Conservation (phyloP, 805 yeast genomes). For the Monosporozyma siamensis region DNA sequence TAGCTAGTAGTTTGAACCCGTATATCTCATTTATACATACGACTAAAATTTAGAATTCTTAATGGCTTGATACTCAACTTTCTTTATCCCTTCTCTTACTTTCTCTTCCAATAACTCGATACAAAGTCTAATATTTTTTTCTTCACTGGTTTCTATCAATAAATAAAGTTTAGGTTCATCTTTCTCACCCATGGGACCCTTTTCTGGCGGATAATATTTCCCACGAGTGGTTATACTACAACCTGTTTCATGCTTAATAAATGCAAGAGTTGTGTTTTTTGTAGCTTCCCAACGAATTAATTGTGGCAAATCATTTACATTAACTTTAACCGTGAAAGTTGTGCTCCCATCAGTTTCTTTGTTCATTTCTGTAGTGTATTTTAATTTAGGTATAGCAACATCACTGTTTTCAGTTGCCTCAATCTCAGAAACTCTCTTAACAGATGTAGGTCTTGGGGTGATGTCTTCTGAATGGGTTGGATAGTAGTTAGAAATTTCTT, state of each 20-base stretch:
- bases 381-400: constrained; percentile 31
- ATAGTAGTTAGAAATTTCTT: constrained; percentile 3
- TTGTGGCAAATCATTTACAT: constrained; percentile 80
- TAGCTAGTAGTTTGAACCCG: too few relatives aligned
- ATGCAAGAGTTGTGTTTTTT: constrained; percentile 51
- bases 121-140: constrained; percentile 48
- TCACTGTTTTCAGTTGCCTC: constrained; percentile 9
- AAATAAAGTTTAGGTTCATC: constrained; percentile 71
- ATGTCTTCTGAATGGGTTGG: not conserved
- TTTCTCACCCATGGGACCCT: constrained; percentile 39
- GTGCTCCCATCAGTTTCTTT: constrained; percentile 47
- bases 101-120: constrained; percentile 46
- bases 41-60: constrained; percentile 39
- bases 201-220: constrained; percentile 55
- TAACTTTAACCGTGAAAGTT: constrained; percentile 56
- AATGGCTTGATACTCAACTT: constrained; percentile 37
- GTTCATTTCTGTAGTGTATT: constrained; percentile 45
- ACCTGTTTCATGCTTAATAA: constrained; percentile 60
- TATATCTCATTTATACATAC: too few relatives aligned
- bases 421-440: constrained; percentile 7
- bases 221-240: constrained; percentile 81
- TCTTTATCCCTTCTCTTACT: constrained; percentile 48
- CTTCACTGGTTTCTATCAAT: constrained; percentile 65
- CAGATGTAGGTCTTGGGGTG: constrained; percentile 4
- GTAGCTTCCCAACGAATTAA: constrained; percentile 70